Evolutionary conservation across 345 rosid genomes (phyloP), one percentile per base, ranked within the genome.

Genomic region (Camelina sativa): DNA sequence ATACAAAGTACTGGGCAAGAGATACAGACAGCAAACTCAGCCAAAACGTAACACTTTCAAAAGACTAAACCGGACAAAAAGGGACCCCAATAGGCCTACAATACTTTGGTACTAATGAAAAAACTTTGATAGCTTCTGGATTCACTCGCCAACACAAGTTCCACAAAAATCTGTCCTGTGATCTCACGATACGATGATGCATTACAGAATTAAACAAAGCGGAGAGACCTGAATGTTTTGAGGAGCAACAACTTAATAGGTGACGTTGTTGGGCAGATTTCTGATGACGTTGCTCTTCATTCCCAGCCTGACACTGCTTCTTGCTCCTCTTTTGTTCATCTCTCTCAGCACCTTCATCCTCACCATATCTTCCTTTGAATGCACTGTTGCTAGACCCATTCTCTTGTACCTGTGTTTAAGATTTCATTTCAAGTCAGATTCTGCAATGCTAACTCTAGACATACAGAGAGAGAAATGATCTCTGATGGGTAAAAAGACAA

Each of bases 321-420:
- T 81, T 43, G 90, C 96, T 54, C 75, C 87, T 19, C 92, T 86
- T 1, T 82, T 76, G 79, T 85, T 89, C 90, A 95, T 86, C 80
- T 84, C 84, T 81, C 86, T 88, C 77, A 91, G 55, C 79, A 94
- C 95, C 81, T 89, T 94, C 91, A 91, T 86, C 89, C 87, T 89
- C 81, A 91, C 96, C 75, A 80, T 74, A 20, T 84, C 86, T 79
- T 89, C 89, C 76, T 84, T 91, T 1, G 97, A 86, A 74, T 78
- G 97, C 62, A 89, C 96, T 0, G 97, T 91, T n/a, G 91, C 86
- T 67, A 94, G 66, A 30, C 98, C 97, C 97, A 91, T 86, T 81
- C 87, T 87, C 86, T 82, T 80, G 82, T 93, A 93, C 84, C 98
- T 91, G 84, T 35, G 76, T 60, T 34, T 2, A 50, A 43, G n/a